Evolutionary conservation across 2,329 filamentous ascomycete species (phyloP), one percentile per base, ranked within the genome.

Genomic region (Blastomyces gilchristii): DNA sequence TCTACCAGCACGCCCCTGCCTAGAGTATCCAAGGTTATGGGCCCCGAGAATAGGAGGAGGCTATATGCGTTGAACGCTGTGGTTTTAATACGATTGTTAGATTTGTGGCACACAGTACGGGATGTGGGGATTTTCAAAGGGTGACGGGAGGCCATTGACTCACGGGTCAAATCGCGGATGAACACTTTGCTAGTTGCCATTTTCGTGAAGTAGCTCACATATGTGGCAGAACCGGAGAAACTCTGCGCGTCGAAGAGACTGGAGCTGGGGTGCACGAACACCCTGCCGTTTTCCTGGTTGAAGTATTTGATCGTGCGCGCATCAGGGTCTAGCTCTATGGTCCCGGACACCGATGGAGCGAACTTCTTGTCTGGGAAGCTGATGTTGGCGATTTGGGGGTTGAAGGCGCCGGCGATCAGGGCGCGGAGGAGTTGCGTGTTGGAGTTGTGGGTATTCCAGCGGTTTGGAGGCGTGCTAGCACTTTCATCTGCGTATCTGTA

Each of bases 331-430:
- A 97, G 81, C 73, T 94, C 93, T 0, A 97, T 90, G 0, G 94
- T 90, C 8, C 94, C 94, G 0, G 90, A 90, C 66, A 95, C 85
- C 2, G 90, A 91, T 45, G 87, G 86, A 14, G 90, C 89, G 75
- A 95, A 99, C 75, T 97, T 97, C 79, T 96, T 96, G 77, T 96
- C 91, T 0, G 94, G 94, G 68, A 97, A 90, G 67, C 91, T 88
- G 72, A 99, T 96, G 61, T 92, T 86, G 16, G 91, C 91, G 67
- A 97, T 86, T 75, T 97, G 93, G 0, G 94, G 94, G 39, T 85
- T 84, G 73, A 91, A 90, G 2, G 88, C 86, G 3, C 87, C 87
- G 3, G 88, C 88, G 34, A 90, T 83, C 31, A 91, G 77, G 1
- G 87, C 88, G 28, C 88, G 85, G 25, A 91, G 78, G 34, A 91